Base-by-base conservation (phyloP, 176 grass and related monocot species). In the Ensete glaucum region DNA sequence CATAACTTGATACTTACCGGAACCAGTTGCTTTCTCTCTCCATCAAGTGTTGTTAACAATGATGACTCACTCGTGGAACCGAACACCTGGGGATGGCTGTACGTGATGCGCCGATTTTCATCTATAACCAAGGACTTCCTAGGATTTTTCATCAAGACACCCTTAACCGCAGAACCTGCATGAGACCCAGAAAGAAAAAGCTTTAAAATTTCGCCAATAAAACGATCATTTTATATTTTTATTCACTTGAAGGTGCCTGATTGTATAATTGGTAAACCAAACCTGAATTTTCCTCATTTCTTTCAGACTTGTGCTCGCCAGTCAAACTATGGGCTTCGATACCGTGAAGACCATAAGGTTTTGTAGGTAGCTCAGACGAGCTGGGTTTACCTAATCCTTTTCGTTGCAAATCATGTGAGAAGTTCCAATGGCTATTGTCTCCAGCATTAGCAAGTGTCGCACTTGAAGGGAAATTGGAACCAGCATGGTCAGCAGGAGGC, bases 241-340 rank as follows among this genome's bases (percentile, higher is more conserved):
- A 25, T 25, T 26, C 63, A 65, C 3, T 1, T 15, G 11, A 65
- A 29, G n/a, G 7, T 65, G 63, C 9, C 23, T 27, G 63, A 9
- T 50, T n/a, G 49, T 29, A 68, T 43, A 26, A 48, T 74, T 43
- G 78, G 13, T 43, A 70, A 79, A 19, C 49, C 34, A 62, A 87
- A 91, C 94, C 95, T 94, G 88, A 74, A 75, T 68, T 89, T 43
- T 91, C 81, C 78, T 91, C 86, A 72, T 62, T 85, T 85, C 82
- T 89, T 55, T 89, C 94, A 43, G 67, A 65, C 73, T 73, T 87
- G 22, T 71, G 73, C 53, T 80, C 86, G 9, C 71, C 69, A 69
- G 77, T 81, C 88, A 82, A 94, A 52, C 55, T 89, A 79, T 87
- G 57, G 64, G 43, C 55, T 23, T 87, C 82, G 75, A 76, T 81